Evolutionary conservation across 164 flowering plant species (phyloP).

Genomic region (Stephania yunnanensis): DNA sequence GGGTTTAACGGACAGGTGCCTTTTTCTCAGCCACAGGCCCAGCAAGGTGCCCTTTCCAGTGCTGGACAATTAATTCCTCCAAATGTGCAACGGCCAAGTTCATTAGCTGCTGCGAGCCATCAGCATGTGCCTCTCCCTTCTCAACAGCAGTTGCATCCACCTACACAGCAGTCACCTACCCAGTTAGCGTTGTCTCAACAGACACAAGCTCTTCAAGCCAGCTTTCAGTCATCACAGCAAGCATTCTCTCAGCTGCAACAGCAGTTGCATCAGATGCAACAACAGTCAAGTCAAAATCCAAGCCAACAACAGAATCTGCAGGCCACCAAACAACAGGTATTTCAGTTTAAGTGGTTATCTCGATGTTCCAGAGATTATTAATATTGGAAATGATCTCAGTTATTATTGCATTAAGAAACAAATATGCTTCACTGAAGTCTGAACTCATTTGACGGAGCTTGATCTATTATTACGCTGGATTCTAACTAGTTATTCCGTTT

Average conservation of each 20-base stretch:
- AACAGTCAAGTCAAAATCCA: constrained; percentile 49
- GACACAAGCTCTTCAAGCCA: constrained; percentile 73
- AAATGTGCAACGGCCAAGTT: constrained; percentile 30
- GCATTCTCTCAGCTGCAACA: constrained; percentile 93
- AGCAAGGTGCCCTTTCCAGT: constrained; percentile 40
- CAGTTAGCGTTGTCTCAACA: constrained; percentile 83
- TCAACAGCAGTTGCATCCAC: constrained; percentile 38
- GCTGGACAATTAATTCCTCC: constrained; percentile 31
- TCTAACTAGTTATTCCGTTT: neutral
- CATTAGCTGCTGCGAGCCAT: constrained; percentile 27
- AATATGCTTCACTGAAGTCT: neutral
- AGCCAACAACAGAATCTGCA: constrained; percentile 41
- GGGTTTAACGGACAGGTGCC: constrained; percentile 46
- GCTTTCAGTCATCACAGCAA: constrained; percentile 85
- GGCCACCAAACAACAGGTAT: constrained; percentile 66
- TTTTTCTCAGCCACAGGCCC: constrained; percentile 47
- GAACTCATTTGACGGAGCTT: neutral
- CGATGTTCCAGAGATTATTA: neutral
- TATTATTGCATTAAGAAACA: neutral
- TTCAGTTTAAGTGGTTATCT: neutral
- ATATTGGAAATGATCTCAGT: neutral
- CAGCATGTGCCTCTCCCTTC: constrained; percentile 36
- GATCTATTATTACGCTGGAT: neutral
- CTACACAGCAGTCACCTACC: constrained; percentile 62
- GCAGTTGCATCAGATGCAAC: constrained; percentile 46